Percentiles rank a stretch among this genome's conserved stretches.
Conservation (phyloP, 2,329 filamentous ascomycete species). For the Aureobasidium leucospermi region DNA sequence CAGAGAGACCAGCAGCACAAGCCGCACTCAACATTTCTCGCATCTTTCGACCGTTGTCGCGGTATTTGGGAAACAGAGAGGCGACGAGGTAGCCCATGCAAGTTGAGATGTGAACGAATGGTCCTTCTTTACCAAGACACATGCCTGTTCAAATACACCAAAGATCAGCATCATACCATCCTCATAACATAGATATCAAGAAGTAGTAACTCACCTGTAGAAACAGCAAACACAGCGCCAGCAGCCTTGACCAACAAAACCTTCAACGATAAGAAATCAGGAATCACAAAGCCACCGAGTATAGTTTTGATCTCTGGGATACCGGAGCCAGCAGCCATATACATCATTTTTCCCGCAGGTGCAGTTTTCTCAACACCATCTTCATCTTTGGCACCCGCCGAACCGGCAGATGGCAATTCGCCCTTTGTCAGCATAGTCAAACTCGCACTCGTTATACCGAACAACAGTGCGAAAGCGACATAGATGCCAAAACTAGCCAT, state of each 20-base stretch:
- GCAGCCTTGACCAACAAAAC: slow-evolving; percentile 51
- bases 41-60: slow-evolving; percentile 51
- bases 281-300: slow-evolving; percentile 53
- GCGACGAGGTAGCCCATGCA: slow-evolving; percentile 50
- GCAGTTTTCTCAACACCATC: slow-evolving; percentile 15
- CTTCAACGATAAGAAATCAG: slow-evolving; percentile 48
- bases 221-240: slow-evolving; percentile 52
- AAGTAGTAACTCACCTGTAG: slow-evolving; percentile 35
- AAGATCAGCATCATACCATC: not conserved
- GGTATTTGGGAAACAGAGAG: slow-evolving; percentile 48
- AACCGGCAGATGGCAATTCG: slow-evolving; percentile 38
- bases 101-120: slow-evolving; percentile 55
- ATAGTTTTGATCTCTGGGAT: slow-evolving; percentile 59
- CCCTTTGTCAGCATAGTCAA: slow-evolving; percentile 45
- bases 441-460: slow-evolving; percentile 43
- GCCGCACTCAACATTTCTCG: slow-evolving; percentile 52
- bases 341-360: slow-evolving; percentile 44
- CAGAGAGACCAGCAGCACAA: slow-evolving; percentile 51
- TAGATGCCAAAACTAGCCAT: slow-evolving; percentile 41
- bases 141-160: slow-evolving; percentile 33
- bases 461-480: slow-evolving; percentile 41
- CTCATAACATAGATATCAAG: not conserved
- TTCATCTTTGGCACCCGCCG: slow-evolving; percentile 28
- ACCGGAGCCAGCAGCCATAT: slow-evolving; percentile 52
- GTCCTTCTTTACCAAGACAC: slow-evolving; percentile 56